Evolutionary conservation across 2,329 filamentous ascomycete species (phyloP), one percentile per base, ranked within the genome.

Genomic region (Cadophora malorum): DNA sequence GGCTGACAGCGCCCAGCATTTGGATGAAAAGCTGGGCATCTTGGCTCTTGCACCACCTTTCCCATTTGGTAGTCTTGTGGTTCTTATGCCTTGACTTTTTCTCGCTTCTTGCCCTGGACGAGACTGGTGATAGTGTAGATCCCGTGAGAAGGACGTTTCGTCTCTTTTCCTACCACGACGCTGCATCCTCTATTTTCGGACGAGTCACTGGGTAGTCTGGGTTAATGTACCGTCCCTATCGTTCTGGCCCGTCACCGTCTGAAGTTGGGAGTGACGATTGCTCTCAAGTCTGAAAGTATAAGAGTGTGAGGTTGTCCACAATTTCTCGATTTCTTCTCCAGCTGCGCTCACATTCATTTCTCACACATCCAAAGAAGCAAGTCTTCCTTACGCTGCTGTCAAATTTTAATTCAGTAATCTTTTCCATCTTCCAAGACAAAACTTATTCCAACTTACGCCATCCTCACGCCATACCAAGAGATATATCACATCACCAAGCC

Each of bases 341-440:
- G 72, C 71, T 71, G 71, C 68, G 72, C 72, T 74, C 72, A 69
- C 71, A 71, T 74, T 73, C 72, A 65, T 73, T 74, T 70, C 65
- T 66, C 55, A 23, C 64, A 53, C 61, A 67, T 61, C 45, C 49
- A 50, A 55, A 68, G 67, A 74, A 73, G 71, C 72, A 70, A 74
- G 69, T 67, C 70, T 72, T 72, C 69, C 49, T 49, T 63, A 63
- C 38, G 38, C 50, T 38, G 52, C 63, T 63, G 14, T 50, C 45
- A 33, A 31, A 12, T 16, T 66, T 64, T 63, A 64, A 67, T 64
- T 71, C 41, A 47, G 60, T 66, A 67, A 69, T 70, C 52, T 53
- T 52, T 50, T 25, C 31, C 53, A 55, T 35, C 33, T 47, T 47
- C 38, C 50, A 60, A 70, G 23, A 59, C 19, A 60, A 64, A 64